Evolutionary conservation across 192 early-diverging fungal genomes (phyloP), one percentile per base, ranked within the genome.

Genomic region (Coemansia sp.): DNA sequence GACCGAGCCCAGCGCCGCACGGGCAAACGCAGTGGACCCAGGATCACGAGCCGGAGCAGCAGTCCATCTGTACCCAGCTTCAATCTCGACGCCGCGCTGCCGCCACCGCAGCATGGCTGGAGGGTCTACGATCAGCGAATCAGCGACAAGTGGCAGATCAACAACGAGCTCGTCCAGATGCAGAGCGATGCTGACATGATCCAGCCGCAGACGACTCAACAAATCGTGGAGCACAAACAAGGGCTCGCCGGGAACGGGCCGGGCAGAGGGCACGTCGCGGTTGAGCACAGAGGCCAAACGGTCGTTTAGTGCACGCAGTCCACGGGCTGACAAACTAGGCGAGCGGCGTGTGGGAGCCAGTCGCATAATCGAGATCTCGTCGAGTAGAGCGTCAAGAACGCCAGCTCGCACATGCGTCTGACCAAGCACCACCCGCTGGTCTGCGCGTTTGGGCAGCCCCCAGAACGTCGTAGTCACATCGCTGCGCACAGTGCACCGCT

Each of bases 391-490:
- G 38, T 72, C 73, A 2, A 81, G 35, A 11, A 60, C 67, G 5
- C 78, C 78, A 0, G 78, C 78, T 10, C 78, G 69, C 8, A 81
- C 51, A 49, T 81, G 78, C 23, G 66, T 69, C 52, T 69, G 69
- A 7, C 69, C 78, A 25, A 81, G 41, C 35, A 69, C 66, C 22
- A 75, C 60, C 49, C 62, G 67, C 63, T 81, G 78, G 61, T 69
- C 73, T 11, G 75, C 64, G 43, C 71, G 71, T 45, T 81, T 81
- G 8, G 78, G 78, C 47, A 81, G 57, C 2, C 78, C 78, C 78
- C 78, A 81, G 60, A 81, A 81, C 10, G 78, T 65, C 1, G 78
- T 81, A n/a, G 72, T 75, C 6, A 81, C 73, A 21, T 81, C 78
- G 66, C 75, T 81, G 10, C 73, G 65, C 12, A 81, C 57, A 1